phyloP scores from a whole-genome alignment of 192 early-diverging fungal genomes.

The Mortierella antarctica region DNA sequence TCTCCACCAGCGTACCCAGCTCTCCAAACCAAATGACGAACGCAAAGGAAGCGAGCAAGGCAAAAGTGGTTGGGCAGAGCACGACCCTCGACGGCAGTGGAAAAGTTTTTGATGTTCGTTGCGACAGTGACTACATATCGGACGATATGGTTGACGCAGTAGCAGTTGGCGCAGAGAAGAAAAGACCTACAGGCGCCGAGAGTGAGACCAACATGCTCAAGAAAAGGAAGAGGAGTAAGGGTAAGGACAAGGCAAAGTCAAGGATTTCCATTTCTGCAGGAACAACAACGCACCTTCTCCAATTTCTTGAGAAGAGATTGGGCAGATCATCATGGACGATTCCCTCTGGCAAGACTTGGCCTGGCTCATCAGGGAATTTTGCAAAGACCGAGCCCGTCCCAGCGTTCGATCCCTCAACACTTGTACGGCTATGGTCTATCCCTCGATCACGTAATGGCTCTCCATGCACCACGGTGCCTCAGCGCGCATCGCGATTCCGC shows the following conservation, averaged over 20 bases:
- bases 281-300: conserved; percentile 6
- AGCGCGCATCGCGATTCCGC: neutral
- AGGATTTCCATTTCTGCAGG: neutral
- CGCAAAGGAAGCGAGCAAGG: neutral
- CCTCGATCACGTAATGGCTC: conserved; percentile 3
- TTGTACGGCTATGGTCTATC: neutral
- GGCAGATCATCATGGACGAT: neutral
- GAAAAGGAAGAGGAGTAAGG: conserved; percentile 13
- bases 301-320: neutral
- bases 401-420: neutral
- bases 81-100: too few species aligned
- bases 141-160: conserved; percentile 1
- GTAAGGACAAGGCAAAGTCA: neutral
- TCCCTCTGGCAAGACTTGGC: too few species aligned
- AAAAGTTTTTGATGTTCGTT: neutral
- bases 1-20: neutral
- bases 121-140: neutral
- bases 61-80: too few species aligned
- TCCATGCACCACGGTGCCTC: neutral
- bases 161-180: conserved; percentile 11
- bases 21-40: conserved; percentile 3
- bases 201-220: neutral
- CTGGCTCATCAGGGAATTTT: neutral
- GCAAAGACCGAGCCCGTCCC: neutral
- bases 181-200: conserved; percentile 2